Conservation (phyloP, 768 basidiomycete genomes). For the Amanita pallidorosea region DNA sequence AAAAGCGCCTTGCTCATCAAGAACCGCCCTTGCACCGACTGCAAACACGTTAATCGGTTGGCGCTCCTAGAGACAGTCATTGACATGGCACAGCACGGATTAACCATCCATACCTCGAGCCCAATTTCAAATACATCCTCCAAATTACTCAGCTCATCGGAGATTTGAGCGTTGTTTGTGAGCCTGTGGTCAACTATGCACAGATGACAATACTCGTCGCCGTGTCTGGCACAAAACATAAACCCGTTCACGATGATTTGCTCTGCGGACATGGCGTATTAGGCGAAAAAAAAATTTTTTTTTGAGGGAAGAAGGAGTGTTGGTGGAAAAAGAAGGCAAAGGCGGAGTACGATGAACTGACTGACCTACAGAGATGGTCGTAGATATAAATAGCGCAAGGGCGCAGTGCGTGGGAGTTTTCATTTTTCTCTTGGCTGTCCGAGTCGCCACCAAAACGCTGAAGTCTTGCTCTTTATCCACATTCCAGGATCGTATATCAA, state of each 20-base stretch:
- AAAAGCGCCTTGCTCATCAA: conserved; percentile 9
- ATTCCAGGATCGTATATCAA: too few relatives aligned
- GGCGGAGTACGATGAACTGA: too few relatives aligned
- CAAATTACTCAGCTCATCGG: conserved; percentile 5
- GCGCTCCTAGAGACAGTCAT: conserved; percentile 4
- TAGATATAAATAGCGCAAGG: too few relatives aligned
- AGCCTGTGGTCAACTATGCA: conserved; percentile 11
- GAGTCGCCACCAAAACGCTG: too few relatives aligned
- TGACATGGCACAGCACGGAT: not conserved
- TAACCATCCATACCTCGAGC: conserved; percentile 5
- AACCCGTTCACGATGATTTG: conserved; percentile 8
- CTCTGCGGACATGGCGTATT: not conserved
- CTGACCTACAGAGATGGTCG: too few relatives aligned
- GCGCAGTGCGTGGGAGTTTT: too few relatives aligned
- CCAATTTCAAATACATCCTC: conserved; percentile 6
- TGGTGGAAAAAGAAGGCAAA: too few relatives aligned
- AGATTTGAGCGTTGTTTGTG: conserved; percentile 8
- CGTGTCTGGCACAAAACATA: conserved; percentile 13
- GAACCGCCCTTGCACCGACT: conserved; percentile 4
- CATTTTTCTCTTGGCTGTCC: too few relatives aligned
- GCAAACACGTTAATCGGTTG: conserved; percentile 8
- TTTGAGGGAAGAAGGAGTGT: too few relatives aligned
- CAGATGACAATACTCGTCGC: conserved; percentile 10
- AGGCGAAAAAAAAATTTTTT: too few relatives aligned
- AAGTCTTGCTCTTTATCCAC: too few relatives aligned